Conservation (phyloP, 2,329 filamentous ascomycete genomes). For the Fusarium kyushuense region DNA sequence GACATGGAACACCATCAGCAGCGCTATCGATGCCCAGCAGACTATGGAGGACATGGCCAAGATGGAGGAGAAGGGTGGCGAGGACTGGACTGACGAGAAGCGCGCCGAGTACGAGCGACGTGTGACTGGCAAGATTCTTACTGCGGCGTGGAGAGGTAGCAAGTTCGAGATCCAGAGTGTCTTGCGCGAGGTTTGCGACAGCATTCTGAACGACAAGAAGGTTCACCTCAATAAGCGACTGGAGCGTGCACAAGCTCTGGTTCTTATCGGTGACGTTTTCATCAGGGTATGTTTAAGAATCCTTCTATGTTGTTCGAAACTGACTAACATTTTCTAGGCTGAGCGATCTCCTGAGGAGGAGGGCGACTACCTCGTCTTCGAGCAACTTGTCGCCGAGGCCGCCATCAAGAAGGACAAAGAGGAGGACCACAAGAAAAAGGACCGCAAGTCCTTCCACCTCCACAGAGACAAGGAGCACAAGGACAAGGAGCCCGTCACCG, state of each 20-base stretch:
- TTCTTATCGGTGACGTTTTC: conserved; percentile 91
- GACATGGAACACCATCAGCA: conserved; percentile 97
- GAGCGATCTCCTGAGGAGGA: conserved; percentile 93
- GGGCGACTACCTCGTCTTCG: conserved; percentile 98
- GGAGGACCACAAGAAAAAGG: conserved; percentile 73
- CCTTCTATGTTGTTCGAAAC: background rate
- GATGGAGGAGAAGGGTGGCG: conserved; percentile 91
- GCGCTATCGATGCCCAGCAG: conserved; percentile 95
- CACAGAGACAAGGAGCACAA: conserved; percentile 26
- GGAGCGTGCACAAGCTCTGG: conserved; percentile 89
- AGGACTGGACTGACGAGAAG: conserved; percentile 98
- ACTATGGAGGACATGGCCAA: conserved; percentile 99
- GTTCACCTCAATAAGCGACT: conserved; percentile 86
- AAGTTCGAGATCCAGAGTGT: conserved; percentile 99
- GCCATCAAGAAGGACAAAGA: conserved; percentile 85
- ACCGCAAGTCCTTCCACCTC: conserved; percentile 54
- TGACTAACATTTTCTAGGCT: conserved; percentile 66
- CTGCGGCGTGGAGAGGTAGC: conserved; percentile 94
- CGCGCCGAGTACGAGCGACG: conserved; percentile 94
- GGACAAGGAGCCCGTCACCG: conserved; percentile 23
- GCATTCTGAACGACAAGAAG: conserved; percentile 82
- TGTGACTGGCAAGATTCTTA: conserved; percentile 97
- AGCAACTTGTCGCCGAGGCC: conserved; percentile 96
- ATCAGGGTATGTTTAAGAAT: conserved; percentile 72
- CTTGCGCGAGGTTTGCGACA: conserved; percentile 92